Evolutionary conservation across 2,329 filamentous ascomycete species (phyloP), one percentile per base, ranked within the genome.

Genomic region (Metarhizium brunneum): DNA sequence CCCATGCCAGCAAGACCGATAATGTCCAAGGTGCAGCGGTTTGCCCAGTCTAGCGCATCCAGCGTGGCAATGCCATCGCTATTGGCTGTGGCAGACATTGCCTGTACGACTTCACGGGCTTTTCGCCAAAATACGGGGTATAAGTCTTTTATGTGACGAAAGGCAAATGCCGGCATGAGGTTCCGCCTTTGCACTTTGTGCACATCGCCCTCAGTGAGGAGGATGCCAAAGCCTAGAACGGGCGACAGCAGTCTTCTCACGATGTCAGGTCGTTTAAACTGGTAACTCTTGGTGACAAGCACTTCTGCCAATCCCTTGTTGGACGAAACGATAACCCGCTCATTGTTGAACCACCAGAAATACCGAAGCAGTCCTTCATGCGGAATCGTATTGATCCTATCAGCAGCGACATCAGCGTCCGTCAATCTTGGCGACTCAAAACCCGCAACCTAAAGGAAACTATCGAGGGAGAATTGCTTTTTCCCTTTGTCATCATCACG

Each of bases 121-220:
- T 95, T 95, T 20, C 72, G 64, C 90, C 90, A 96, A 69, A 96
- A 95, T 6, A 87, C 73, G 0, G 90, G 86, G 63, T 95, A 94
- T 14, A 96, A 73, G 57, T 92, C 81, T 66, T 94, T 95, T 67
- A 95, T 77, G 64, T 95, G 88, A 25, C 90, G 82, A 65, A 90
- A 95, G n/a, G 84, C 79, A 68, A 96, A 96, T 2, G 90, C 88
- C 0, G 90, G 90, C 73, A 86, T 83, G 18, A 95, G 80, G 56
- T 86, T 84, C 67, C 88, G 91, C 50, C 92, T 81, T 72, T 91
- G 88, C 63, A 82, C 74, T 73, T 87, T 94, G 69, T 96, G 92
- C 64, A 92, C 88, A 13, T 95, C 88, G n/a, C 92, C 92, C 70
- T 96, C 92, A 2, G 90, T 88, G 11, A 96, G 74, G 42, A 96